These are phyloP conservation scores for Emergomyces africanus DNA, from an alignment of 2,329 filamentous ascomycete species.

Conservation along the genomic window DNA sequence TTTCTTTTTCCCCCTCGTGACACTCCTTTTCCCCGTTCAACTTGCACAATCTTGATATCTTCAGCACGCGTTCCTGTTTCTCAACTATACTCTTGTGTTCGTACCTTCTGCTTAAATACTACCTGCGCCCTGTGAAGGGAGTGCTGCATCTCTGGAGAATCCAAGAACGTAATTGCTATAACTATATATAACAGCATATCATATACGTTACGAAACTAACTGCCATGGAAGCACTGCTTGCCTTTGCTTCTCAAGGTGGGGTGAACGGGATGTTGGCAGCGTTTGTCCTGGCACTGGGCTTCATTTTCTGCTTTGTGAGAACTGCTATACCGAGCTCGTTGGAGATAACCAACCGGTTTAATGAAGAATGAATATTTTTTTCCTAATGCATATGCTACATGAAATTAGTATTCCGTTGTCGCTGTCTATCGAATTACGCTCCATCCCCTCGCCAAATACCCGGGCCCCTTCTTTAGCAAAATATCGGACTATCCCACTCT, in stretches of 20 bases:
- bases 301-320: not conserved
- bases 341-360: not conserved
- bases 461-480: constrained; percentile 9
- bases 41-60: not conserved
- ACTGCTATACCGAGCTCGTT: not conserved
- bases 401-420: not conserved
- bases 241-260: not conserved
- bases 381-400: not conserved
- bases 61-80: not conserved
- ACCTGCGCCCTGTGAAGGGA: not conserved
- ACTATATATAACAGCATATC: not conserved
- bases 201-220: not conserved
- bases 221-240: not conserved
- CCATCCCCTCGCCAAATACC: constrained; percentile 11
- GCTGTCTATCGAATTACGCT: constrained; percentile 9
- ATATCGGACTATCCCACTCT: constrained; percentile 5
- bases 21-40: not conserved
- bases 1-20: not conserved
- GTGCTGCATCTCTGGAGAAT: not conserved
- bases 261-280: not conserved
- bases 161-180: not conserved
- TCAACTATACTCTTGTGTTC: not conserved
- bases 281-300: not conserved
- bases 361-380: not conserved
- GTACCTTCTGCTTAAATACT: not conserved